Base-by-base conservation (phyloP, 192 early-diverging fungal species). In the Dissophora globulifera region DNA sequence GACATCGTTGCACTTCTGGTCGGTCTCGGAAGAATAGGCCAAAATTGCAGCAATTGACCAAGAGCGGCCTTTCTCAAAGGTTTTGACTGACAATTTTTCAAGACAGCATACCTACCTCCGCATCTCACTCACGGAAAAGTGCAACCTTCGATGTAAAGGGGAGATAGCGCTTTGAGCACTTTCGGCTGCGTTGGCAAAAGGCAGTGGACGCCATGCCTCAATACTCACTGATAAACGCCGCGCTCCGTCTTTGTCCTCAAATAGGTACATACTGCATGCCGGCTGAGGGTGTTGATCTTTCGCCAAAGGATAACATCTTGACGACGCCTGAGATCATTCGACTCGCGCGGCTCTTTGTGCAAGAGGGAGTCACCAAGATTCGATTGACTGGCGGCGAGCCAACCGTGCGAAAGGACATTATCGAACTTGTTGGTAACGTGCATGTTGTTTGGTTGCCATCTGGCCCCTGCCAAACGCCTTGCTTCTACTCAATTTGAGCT, bases 191-290 rank as follows among this genome's bases (percentile, higher is more conserved):
- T 7, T 40, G 38, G 38, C 8, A 40, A 40, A 79, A 40, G 20
- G 46, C 2, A 48, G 9, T 58, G 20, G 8, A 70, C 27, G n/a
- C 5, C 27, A 5, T 69, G 15, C 17, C 40, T 2, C 4, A 26
- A 22, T 30, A 19, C 22, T 46, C 52, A 50, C 26, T 42, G 23
- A n/a, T n/a, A n/a, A n/a, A n/a, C n/a, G n/a, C n/a, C n/a, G n/a
- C n/a, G n/a, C n/a, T n/a, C n/a, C 32, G 13, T n/a, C 4, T 31
- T 17, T 31, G 9, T 17, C 33, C 19, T 31, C 35, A 2, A 22
- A 48, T 42, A 91, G 91, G 92, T 72, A 93, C 93, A 6, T 99
- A 99, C 82, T 99, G 97, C 76, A 98, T 97, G 97, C 95, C 94
- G 17, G 92, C 86, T 23, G 93, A 94, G 49, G 95, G 95, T 11